Percentiles rank a stretch among this genome's conserved stretches.
These are phyloP conservation scores for Ajuga reptans DNA, from an alignment of 305 asterid genomes.

Conservation along the genomic window DNA sequence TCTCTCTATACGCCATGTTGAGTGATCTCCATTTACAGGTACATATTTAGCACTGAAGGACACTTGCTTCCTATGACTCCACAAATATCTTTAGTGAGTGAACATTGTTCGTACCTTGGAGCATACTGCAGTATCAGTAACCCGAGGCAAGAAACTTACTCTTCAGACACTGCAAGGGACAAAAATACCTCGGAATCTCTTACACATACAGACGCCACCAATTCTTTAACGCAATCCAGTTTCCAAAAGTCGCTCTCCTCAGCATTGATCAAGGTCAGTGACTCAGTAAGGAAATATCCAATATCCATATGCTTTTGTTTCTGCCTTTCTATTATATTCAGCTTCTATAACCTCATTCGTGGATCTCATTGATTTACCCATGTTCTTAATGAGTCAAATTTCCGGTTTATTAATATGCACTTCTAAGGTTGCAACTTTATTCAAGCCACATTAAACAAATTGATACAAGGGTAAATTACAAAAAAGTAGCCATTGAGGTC, in stretches of 20 bases:
- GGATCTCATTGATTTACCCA: too few relatives aligned
- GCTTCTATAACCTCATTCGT: background rate
- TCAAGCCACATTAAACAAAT: too few relatives aligned
- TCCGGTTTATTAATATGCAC: background rate
- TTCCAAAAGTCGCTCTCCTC: conserved; percentile 35
- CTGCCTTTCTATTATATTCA: background rate
- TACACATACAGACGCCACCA: conserved; percentile 24
- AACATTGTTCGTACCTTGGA: conserved; percentile 76
- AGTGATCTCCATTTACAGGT: conserved; percentile 40
- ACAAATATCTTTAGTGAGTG: conserved; percentile 65
- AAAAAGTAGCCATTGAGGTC: too few relatives aligned
- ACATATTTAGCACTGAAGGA: conserved; percentile 93
- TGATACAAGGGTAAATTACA: too few relatives aligned
- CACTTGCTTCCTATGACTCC: conserved; percentile 87
- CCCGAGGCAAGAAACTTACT: conserved; percentile 34
- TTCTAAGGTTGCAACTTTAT: too few relatives aligned
- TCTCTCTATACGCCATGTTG: background rate
- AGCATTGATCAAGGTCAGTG: conserved; percentile 66
- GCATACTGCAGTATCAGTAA: conserved; percentile 64
- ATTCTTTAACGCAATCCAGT: conserved; percentile 27
- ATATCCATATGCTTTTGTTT: background rate
- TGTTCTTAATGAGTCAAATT: background rate
- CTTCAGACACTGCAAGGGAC: conserved; percentile 32
- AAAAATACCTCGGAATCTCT: conserved; percentile 42
- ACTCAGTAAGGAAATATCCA: conserved; percentile 27